These are phyloP conservation scores for Fomitopsis palustris DNA, from an alignment of 1,284 basidiomycete genomes.

Conservation along the genomic window DNA sequence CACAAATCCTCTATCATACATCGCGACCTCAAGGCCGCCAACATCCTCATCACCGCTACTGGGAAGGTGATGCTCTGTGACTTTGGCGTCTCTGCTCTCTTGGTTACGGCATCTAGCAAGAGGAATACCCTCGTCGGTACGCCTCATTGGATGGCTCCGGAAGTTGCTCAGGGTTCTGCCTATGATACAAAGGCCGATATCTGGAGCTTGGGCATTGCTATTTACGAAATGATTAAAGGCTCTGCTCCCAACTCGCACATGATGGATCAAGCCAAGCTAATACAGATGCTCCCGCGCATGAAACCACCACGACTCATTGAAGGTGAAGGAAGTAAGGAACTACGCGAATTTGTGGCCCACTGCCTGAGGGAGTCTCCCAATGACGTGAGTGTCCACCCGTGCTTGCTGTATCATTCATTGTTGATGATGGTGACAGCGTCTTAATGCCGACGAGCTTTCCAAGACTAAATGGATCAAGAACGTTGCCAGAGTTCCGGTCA, in stretches of 20 bases:
- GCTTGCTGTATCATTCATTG: slow-evolving; percentile 6
- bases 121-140: slow-evolving; percentile 95
- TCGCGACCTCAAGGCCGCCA: slow-evolving; percentile 95
- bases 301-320: slow-evolving; percentile 83
- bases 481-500: slow-evolving; percentile 64
- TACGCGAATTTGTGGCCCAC: slow-evolving; percentile 86
- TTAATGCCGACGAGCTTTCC: slow-evolving; percentile 85
- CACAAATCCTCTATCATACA: slow-evolving; percentile 96
- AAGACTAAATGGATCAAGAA: slow-evolving; percentile 95
- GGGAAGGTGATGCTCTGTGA: slow-evolving; percentile 94
- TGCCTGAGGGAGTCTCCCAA: slow-evolving; percentile 84
- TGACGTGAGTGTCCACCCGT: slow-evolving; percentile 50
- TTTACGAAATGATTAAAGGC: slow-evolving; percentile 96
- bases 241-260: slow-evolving; percentile 86
- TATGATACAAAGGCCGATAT: slow-evolving; percentile 97
- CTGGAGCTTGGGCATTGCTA: slow-evolving; percentile 94
- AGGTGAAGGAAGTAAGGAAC: slow-evolving; percentile 75
- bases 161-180: slow-evolving; percentile 85
- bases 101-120: slow-evolving; percentile 85
- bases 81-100: slow-evolving; percentile 94
- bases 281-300: slow-evolving; percentile 87
- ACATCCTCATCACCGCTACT: slow-evolving; percentile 84
- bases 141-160: slow-evolving; percentile 99
- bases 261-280: slow-evolving; percentile 80
- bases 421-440: slow-evolving; percentile 51